These are phyloP conservation scores for Colletotrichum viniferum DNA, from an alignment of 2,329 filamentous ascomycete genomes.

Conservation along the genomic window DNA sequence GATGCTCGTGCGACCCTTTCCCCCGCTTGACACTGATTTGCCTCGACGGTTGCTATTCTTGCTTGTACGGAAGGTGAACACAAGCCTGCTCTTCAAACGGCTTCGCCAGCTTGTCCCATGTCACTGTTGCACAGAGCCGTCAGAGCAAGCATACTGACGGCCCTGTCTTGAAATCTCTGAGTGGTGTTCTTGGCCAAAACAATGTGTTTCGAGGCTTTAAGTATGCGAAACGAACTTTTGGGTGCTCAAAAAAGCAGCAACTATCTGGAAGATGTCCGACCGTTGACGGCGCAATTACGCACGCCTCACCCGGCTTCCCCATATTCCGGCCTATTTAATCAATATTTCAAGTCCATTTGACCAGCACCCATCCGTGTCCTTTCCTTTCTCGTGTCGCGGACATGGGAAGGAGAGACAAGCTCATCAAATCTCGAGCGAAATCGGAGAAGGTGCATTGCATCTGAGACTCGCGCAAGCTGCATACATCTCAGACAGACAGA, in stretches of 20 bases:
- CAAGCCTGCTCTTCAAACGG: not conserved
- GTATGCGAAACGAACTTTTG: not conserved
- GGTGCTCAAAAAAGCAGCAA: not conserved
- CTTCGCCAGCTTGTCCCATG: not conserved
- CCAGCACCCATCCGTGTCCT: not conserved
- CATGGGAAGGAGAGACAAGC: not conserved
- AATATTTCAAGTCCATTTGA: not conserved
- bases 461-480: not conserved
- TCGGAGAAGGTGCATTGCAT: not conserved
- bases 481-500: slow-evolving; percentile 6
- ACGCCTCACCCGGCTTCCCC: not conserved
- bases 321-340: not conserved
- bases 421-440: not conserved
- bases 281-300: not conserved
- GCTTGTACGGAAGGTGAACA: not conserved
- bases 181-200: not conserved
- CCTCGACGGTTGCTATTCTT: not conserved
- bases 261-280: not conserved
- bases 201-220: not conserved
- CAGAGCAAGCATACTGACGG: not conserved
- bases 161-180: not conserved
- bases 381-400: not conserved
- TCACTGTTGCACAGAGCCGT: not conserved
- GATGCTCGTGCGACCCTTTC: not conserved
- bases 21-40: not conserved